phyloP scores from a whole-genome alignment of 371 early-diverging fungal species.

The Rhizopus arrhizus region DNA sequence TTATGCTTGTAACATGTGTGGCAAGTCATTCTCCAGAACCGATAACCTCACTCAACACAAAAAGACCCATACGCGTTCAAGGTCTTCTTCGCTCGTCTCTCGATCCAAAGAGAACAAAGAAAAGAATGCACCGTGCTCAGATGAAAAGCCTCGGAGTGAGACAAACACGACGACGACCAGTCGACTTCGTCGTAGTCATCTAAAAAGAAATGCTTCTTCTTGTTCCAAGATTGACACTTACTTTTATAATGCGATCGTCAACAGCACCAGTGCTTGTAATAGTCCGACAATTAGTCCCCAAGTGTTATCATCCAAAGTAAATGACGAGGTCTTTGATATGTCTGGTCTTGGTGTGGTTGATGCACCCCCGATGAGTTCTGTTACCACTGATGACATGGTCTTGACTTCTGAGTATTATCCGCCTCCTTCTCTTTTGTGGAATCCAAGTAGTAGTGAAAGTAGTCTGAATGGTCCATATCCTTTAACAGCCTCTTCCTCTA shows the following conservation, averaged over 20 bases:
- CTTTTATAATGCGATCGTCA: background rate
- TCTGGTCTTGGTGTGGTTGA: background rate
- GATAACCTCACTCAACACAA: slow-evolving; percentile 85
- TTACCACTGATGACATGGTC: background rate
- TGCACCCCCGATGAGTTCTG: background rate
- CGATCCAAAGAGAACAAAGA: slow-evolving; percentile 1
- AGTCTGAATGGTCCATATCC: background rate
- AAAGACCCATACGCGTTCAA: slow-evolving; percentile 66
- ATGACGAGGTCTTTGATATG: slow-evolving; percentile 6
- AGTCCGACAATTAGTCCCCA: background rate
- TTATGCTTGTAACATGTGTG: slow-evolving; percentile 73
- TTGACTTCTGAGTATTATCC: background rate
- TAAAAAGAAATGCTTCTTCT: slow-evolving; percentile 1
- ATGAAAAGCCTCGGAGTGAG: background rate
- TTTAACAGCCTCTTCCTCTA: slow-evolving; percentile 5
- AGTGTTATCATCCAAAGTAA: background rate
- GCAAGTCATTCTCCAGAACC: slow-evolving; percentile 78
- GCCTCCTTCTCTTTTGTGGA: slow-evolving; percentile 1
- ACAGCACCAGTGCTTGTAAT: background rate
- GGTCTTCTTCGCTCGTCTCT: slow-evolving; percentile 9
- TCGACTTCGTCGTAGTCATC: background rate
- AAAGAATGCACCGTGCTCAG: background rate
- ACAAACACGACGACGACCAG: background rate
- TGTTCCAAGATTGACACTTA: slow-evolving; percentile 5
- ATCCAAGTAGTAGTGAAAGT: slow-evolving; percentile 3